Base-by-base conservation (phyloP, 83 land plant genomes). In the Picea abies region DNA sequence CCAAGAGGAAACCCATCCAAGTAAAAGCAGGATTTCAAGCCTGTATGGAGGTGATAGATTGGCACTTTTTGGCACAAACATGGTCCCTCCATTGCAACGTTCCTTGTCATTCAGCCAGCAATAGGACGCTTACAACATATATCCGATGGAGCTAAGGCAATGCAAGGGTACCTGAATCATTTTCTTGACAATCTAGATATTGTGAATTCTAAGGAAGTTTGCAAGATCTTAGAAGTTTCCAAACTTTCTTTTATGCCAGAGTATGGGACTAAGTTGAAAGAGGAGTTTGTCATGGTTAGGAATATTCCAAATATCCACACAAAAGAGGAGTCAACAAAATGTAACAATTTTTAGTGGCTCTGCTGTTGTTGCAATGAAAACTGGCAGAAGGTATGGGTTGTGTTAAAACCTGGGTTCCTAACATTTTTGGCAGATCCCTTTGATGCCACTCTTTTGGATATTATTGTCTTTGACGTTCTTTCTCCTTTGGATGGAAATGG, bases 111-210 rank as follows among this genome's bases (percentile, higher is more conserved):
- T 81, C 91, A 93, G 5, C 99, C 98, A 23, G 89, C 93, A 75
- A 73, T 95, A 63, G 95, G 95, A 86, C n/a, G 99, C 72, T 91
- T 92, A 77, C 89, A 92, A 17, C 90, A 94, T 1, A 84, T 96
- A 62, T 86, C 94, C 1, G 88, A 90, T 39, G 88, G 89, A 81
- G 92, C 96, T 29, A 92, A 84, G 76, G 95, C 94, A 44, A 93
- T 97, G 99, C 99, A 97, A 82, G 91, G 88, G 16, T 95, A 97
- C 79, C 80, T 97, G n/a, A 90, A n/a, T n/a, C n/a, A n/a, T n/a
- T n/a, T n/a, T n/a, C n/a, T n/a, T n/a, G n/a, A n/a, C n/a, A n/a
- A n/a, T n/a, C n/a, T n/a, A n/a, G n/a, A n/a, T n/a, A n/a, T n/a
- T n/a, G n/a, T n/a, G n/a, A n/a, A n/a, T n/a, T n/a, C 41, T 2